Base-by-base conservation (phyloP, 257 asterid genomes). In the Haberlea rhodopensis region DNA sequence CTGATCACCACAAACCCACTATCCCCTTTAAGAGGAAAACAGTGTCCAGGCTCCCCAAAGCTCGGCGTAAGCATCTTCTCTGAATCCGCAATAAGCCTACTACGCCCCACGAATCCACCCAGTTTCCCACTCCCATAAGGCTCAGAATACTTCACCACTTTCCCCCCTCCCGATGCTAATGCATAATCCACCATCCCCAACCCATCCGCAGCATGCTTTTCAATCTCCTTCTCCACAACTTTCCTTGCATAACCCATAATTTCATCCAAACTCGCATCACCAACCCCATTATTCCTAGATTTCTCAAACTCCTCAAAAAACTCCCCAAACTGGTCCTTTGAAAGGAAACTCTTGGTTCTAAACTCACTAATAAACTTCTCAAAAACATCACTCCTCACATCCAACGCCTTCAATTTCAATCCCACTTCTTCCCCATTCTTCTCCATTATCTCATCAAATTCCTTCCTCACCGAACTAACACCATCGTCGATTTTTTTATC, bases 31-130 rank as follows among this genome's bases (percentile, higher is more conserved):
- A 94, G 82, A 7, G 96, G 82, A 74, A 90, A 89, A 73, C 99
- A 94, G 20, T 85, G 88, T 15, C 97, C 97, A 40, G 99, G 99
- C 82, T 90, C 97, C 63, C 99, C 99, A 76, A 94, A 90, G 77
- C 97, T 94, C 5, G 99, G 97, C 64, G 65, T 79, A 53, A 94
- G 65, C 86, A 94, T 87, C 88, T 76, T 89, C 60, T 72, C 78
- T 6, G 95, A 83, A 62, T 80, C 82, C 4, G 24, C 29, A 40
- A 79, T 68, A 49, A 74, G 80, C 66, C 25, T 66, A 26, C 55
- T 73, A 5, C 48, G 53, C 49, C 16, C 63, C 27, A 66, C 1
- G 52, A 73, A 60, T 80, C 69, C 65, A 26, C 71, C 63, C 21
- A 45, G 4, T 55, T 71, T 70, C 11, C 60, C 68, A 15, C 54